These are phyloP conservation scores for Fusarium citri DNA, from an alignment of 2,329 filamentous ascomycete genomes.

Conservation along the genomic window DNA sequence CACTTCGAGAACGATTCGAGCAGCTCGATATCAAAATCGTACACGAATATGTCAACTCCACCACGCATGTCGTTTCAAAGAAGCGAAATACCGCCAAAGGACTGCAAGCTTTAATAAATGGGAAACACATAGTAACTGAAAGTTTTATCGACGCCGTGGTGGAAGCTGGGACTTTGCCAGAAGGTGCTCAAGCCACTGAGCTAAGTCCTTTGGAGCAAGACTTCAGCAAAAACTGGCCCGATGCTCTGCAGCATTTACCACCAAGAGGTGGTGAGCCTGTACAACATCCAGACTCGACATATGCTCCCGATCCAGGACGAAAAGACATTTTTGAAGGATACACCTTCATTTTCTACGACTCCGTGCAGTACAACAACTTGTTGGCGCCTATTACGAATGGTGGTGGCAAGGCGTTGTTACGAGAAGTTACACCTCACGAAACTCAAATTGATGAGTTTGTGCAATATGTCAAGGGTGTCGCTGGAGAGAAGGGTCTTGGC, in stretches of 20 bases:
- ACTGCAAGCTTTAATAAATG: conserved; percentile 86
- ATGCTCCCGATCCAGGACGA: conserved; percentile 75
- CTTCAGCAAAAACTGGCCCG: conserved; percentile 83
- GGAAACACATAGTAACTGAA: conserved; percentile 78
- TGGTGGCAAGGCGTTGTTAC: conserved; percentile 82
- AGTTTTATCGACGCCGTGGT: conserved; percentile 80
- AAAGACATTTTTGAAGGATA: conserved; percentile 84
- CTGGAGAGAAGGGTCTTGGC: conserved; percentile 78
- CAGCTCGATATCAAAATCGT: conserved; percentile 90
- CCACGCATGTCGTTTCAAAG: conserved; percentile 88
- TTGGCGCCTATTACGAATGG: conserved; percentile 80
- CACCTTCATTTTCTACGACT: conserved; percentile 87
- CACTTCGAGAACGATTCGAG: conserved; percentile 75
- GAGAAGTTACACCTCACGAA: conserved; percentile 68
- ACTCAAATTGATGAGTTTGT: conserved; percentile 82
- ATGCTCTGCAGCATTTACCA: conserved; percentile 77
- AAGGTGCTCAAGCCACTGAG: conserved; percentile 61
- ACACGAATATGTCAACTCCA: conserved; percentile 75
- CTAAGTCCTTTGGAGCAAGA: conserved; percentile 76
- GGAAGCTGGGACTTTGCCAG: conserved; percentile 64
- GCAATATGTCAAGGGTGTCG: conserved; percentile 77
- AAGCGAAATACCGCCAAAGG: conserved; percentile 92
- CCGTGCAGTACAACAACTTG: conserved; percentile 79
- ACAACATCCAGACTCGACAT: conserved; percentile 73
- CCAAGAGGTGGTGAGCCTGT: conserved; percentile 80